These are phyloP conservation scores for Trametes polyzona DNA, from an alignment of 1,284 basidiomycete species.

Conservation along the genomic window DNA sequence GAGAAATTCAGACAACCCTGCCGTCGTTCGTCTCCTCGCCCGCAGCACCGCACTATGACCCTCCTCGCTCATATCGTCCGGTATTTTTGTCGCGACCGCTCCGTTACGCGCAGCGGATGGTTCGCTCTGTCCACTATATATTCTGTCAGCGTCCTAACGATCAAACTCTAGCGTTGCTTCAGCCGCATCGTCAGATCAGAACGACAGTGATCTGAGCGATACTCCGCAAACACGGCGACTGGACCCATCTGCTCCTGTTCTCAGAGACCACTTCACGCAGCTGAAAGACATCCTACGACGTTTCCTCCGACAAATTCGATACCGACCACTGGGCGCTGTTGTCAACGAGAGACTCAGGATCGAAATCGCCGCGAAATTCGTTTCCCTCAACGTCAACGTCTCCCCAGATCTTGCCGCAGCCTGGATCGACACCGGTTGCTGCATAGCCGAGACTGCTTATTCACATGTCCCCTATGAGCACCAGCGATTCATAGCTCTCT, in stretches of 20 bases:
- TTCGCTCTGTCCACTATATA: no score
- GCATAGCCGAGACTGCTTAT: not conserved
- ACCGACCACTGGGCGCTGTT: not conserved
- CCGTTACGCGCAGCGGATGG: no score
- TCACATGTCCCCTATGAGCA: not conserved
- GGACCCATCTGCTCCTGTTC: not conserved
- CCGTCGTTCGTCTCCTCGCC: no score
- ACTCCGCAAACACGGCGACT: not conserved
- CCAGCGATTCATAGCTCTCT: not conserved
- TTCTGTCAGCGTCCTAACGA: no score
- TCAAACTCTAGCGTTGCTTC: no score
- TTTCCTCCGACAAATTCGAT: not conserved
- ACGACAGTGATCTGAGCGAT: no score
- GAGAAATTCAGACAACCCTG: no score
- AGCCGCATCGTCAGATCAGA: no score
- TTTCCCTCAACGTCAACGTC: constrained; percentile 1
- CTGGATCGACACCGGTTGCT: not conserved
- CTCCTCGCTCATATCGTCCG: no score
- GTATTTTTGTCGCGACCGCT: no score
- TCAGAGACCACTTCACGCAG: not conserved
- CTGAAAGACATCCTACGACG: not conserved
- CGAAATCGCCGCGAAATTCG: not conserved
- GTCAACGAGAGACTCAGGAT: not conserved
- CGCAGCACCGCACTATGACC: no score
- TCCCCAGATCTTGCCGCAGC: not conserved